phyloP scores from a whole-genome alignment of 2,329 filamentous ascomycete species.

The Cordyceps pruinosa region DNA sequence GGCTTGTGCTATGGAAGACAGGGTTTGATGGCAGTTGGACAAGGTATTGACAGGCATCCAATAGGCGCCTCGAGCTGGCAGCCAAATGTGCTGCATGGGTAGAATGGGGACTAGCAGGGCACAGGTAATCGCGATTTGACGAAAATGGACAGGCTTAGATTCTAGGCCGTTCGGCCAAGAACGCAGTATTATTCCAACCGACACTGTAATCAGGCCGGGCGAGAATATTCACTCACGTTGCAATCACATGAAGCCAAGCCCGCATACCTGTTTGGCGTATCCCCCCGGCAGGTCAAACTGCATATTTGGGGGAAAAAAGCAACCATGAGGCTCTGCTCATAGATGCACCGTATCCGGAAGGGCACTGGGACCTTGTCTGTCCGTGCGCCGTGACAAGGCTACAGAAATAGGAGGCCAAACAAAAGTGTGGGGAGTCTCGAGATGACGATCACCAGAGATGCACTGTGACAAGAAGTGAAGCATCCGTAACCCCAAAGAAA shows the following conservation, averaged over 20 bases:
- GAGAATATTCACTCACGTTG: not conserved
- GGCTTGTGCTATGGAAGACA: not conserved
- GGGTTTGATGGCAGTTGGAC: not conserved
- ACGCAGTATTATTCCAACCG: not conserved
- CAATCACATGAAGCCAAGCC: not conserved
- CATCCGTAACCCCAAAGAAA: not conserved
- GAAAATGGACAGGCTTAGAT: not conserved
- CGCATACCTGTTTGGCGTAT: not conserved
- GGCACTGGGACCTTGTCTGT: not conserved
- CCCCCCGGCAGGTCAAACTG: not conserved
- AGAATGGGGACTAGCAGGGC: not conserved
- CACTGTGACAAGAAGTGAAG: slow-evolving; percentile 15
- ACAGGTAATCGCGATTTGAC: not conserved
- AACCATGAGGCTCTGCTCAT: not conserved
- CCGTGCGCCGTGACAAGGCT: not conserved
- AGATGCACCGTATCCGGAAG: not conserved
- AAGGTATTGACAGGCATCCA: not conserved
- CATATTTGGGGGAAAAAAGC: not conserved
- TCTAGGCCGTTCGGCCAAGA: not conserved
- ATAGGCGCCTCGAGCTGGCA: not conserved
- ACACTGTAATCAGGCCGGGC: not conserved
- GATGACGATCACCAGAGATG: slow-evolving; percentile 21
- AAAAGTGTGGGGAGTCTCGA: slow-evolving; percentile 4
- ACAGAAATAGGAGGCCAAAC: not conserved
- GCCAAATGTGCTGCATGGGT: not conserved